These are phyloP conservation scores for Smallanthus sonchifolius DNA, from an alignment of 129 eudicot genomes.

Conservation along the genomic window DNA sequence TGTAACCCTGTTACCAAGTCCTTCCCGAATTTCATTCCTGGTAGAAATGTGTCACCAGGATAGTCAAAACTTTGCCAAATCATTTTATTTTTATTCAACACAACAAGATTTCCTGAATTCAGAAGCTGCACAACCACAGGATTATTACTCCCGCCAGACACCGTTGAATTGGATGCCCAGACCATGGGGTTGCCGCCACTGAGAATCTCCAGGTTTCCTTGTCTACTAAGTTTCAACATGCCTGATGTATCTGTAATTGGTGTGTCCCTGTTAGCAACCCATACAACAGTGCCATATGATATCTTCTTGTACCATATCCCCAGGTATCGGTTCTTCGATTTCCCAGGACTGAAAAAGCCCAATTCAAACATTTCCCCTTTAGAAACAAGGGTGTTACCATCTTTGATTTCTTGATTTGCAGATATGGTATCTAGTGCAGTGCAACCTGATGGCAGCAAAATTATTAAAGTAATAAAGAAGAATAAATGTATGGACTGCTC, in stretches of 20 bases:
- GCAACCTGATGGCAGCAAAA: not conserved
- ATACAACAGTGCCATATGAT: slow-evolving; percentile 8
- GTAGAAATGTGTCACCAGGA: slow-evolving; percentile 36
- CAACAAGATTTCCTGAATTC: slow-evolving; percentile 36
- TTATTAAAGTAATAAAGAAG: not conserved
- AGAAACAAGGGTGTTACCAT: slow-evolving; percentile 25
- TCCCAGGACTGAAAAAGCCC: slow-evolving; percentile 21
- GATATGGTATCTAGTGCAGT: slow-evolving; percentile 7
- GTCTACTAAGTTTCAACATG: not conserved
- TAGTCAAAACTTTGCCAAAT: slow-evolving; percentile 53
- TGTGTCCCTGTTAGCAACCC: slow-evolving; percentile 25
- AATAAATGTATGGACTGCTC: not conserved
- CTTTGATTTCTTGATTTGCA: slow-evolving; percentile 6
- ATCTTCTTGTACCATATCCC: slow-evolving; percentile 36
- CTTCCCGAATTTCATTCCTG: slow-evolving; percentile 33
- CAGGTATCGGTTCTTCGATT: slow-evolving; percentile 14
- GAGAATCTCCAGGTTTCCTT: not conserved
- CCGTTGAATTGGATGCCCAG: slow-evolving; percentile 20
- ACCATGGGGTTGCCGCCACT: not conserved
- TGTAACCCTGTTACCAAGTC: slow-evolving; percentile 26
- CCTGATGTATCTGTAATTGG: slow-evolving; percentile 12
- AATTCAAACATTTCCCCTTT: slow-evolving; percentile 10
- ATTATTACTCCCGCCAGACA: not conserved
- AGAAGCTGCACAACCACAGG: slow-evolving; percentile 20
- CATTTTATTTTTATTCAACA: slow-evolving; percentile 10